A percentile compares a stretch with the other conserved stretches of the same genome.
Evolutionary conservation across 441 rosid genomes (phyloP).

Genomic region (Monsonia emarginata): DNA sequence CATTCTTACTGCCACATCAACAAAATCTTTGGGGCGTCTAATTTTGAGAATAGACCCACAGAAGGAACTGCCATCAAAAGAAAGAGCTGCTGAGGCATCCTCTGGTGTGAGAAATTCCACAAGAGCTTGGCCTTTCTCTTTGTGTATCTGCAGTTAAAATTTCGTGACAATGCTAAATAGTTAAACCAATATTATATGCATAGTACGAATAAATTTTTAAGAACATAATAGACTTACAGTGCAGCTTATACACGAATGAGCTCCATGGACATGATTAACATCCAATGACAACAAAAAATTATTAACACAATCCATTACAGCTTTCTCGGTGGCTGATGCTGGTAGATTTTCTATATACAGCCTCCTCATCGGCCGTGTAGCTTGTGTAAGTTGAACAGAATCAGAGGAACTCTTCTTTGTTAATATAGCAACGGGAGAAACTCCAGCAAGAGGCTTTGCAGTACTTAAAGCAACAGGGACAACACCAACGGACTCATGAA

Average conservation of each 20-base stretch:
- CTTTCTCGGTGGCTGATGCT: constrained; percentile 65
- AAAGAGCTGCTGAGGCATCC: constrained; percentile 87
- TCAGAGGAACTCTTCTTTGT: constrained; percentile 37
- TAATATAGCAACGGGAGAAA: constrained; percentile 27
- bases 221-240: constrained; percentile 45
- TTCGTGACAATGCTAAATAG: constrained; percentile 14
- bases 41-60: constrained; percentile 56
- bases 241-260: constrained; percentile 78
- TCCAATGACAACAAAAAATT: constrained; percentile 57
- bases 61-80: constrained; percentile 54
- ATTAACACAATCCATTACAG: constrained; percentile 55
- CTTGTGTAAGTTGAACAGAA: constrained; percentile 74
- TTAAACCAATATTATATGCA: constrained; percentile 15
- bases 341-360: constrained; percentile 80
- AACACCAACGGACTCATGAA: constrained; percentile 31
- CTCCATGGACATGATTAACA: constrained; percentile 49
- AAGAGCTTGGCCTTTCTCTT: constrained; percentile 71
- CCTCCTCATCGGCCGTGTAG: constrained; percentile 73
- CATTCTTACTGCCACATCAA: constrained; percentile 65
- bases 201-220: constrained; percentile 16
- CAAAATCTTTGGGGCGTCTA: constrained; percentile 78
- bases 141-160: constrained; percentile 50
- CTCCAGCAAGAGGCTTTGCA: constrained; percentile 34
- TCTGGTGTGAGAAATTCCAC: constrained; percentile 88
- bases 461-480: constrained; percentile 30